Conservation (phyloP, 106 monocot genomes). For the Dendrobium officinale region DNA sequence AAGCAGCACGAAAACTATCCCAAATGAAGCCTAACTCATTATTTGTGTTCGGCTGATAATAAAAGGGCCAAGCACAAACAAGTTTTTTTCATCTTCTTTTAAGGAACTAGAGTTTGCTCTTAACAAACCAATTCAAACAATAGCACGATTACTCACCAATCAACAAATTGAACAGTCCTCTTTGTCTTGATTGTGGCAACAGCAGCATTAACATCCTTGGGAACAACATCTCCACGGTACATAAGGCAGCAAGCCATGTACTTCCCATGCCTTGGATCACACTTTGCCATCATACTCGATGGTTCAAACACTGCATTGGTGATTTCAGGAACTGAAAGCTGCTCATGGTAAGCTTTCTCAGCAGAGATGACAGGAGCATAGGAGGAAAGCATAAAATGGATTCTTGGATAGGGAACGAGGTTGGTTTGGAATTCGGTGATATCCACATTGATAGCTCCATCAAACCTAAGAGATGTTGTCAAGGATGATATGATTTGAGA, state of each 20-base stretch:
- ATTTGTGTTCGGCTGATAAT: too few relatives aligned
- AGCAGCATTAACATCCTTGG: conserved; percentile 41
- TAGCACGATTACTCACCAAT: conserved; percentile 18
- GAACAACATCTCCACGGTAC: conserved; percentile 47
- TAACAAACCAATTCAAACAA: too few relatives aligned
- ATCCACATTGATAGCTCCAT: conserved; percentile 37
- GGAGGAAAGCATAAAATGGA: conserved; percentile 42
- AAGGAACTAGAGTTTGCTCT: too few relatives aligned
- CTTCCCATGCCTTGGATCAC: conserved; percentile 38
- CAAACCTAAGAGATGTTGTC: conserved; percentile 35
- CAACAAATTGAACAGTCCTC: conserved; percentile 33
- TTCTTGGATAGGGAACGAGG: conserved; percentile 35
- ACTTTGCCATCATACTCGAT: conserved; percentile 35
- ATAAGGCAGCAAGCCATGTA: conserved; percentile 45
- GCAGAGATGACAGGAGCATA: conserved; percentile 41
- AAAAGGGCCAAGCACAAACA: too few relatives aligned
- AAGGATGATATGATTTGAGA: conserved; percentile 36
- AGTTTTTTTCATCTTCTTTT: too few relatives aligned
- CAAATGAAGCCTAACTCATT: too few relatives aligned
- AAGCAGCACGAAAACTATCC: too few relatives aligned
- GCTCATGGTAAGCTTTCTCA: conserved; percentile 32
- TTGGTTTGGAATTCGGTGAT: conserved; percentile 41
- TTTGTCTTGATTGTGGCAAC: conserved; percentile 34
- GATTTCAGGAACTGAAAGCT: conserved; percentile 32
- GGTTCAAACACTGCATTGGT: conserved; percentile 38